These are phyloP conservation scores for Populus tomentosa DNA, from an alignment of 441 rosid species.

Conservation along the genomic window DNA sequence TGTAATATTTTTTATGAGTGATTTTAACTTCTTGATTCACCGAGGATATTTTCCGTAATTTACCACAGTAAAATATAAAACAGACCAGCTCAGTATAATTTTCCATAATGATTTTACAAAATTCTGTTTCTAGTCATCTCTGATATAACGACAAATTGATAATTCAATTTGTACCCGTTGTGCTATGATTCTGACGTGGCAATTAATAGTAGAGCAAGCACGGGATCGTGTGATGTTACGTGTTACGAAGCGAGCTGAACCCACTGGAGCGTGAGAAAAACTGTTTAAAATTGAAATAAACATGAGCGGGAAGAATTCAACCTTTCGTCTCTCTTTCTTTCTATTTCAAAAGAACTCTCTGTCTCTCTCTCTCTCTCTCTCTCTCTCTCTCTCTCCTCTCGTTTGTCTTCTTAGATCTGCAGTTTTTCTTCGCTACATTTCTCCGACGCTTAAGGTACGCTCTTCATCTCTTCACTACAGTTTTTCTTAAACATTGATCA, in stretches of 20 bases:
- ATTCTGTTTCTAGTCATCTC: not conserved
- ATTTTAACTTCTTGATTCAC: no score
- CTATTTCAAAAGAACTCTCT: not conserved
- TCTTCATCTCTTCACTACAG: not conserved
- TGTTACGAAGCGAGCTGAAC: not conserved
- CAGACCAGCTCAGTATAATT: no score
- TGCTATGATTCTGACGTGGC: not conserved
- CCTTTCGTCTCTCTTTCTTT: not conserved
- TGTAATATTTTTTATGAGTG: no score
- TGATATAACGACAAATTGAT: not conserved
- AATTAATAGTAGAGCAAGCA: not conserved
- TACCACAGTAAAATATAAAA: no score
- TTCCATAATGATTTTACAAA: no score
- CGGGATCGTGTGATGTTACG: not conserved
- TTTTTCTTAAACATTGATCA: not conserved
- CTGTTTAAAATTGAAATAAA: not conserved
- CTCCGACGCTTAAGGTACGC: slow-evolving; percentile 6
- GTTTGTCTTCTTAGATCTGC: not conserved
- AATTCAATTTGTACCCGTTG: not conserved
- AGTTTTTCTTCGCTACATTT: not conserved
- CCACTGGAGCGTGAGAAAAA: not conserved
- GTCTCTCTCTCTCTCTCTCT: not conserved
- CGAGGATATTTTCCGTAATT: no score
- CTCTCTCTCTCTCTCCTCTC: not conserved
- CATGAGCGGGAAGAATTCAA: slow-evolving; percentile 12